Evolutionary conservation across 495 filamentous ascomycete species (phyloP), one percentile per base, ranked within the genome.

Genomic region (Astrothelium macrocarpum): DNA sequence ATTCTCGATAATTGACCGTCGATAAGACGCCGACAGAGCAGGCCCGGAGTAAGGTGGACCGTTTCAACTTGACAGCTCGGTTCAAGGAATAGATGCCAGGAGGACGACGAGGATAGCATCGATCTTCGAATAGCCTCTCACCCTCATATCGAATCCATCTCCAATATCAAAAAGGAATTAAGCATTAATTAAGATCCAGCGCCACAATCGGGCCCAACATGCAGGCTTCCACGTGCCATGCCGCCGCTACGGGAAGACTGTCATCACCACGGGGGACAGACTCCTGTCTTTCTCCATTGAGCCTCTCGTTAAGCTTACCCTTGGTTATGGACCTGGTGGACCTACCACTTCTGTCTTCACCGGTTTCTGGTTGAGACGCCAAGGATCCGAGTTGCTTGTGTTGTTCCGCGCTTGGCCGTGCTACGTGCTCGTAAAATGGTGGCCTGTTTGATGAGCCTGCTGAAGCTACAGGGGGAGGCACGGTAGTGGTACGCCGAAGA

Each of bases 211-310:
- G 10, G 26, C n/a, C 49, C 49, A 25, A 25, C 49, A 56, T 56
- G 49, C 49, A 29, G 49, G 49, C 49, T 56, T 56, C 49, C 49
- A 56, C 49, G 49, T 56, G 49, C 49, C 49, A 56, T 56, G 49
- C 49, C 49, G 49, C 49, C 49, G 49, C 49, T 56, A 56, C 49
- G 49, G 49, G 49, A 56, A 29, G 49, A 28, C 49, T 9, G 10
- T 20, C 49, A 12, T 5, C 7, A 25, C 25, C 49, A 5, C 29
- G 20, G 49, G 25, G 29, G 20, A 49, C 10, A 5, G 5, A 39
- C 34, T 39, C 14, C 34, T 5, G 5, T 39, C 5, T 39, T 5
- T 14, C 34, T 39, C 34, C 34, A 5, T 39, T 14, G 34, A 39
- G 34, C 34, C 34, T 39, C 34, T 39, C 5, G 34, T 14, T 20